Evolutionary conservation across 805 yeast genomes (phyloP).

Genomic region (Pichia californica): DNA sequence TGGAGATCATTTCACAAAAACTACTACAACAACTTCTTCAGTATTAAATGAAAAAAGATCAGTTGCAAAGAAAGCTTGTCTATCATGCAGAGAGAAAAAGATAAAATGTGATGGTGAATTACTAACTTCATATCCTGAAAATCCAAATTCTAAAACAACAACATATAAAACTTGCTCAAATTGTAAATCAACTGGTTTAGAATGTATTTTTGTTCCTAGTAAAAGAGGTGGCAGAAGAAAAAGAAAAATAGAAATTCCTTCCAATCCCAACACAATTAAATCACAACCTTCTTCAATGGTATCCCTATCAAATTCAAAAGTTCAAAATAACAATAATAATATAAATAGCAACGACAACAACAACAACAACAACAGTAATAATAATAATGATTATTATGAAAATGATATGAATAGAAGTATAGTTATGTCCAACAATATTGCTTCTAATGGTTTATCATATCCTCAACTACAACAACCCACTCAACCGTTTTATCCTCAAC

Average conservation of each 20-base stretch:
- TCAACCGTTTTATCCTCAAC: too few species aligned
- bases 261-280: neutral
- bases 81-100: constrained; percentile 58
- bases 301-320: neutral
- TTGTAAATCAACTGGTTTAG: constrained; percentile 38
- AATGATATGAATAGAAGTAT: too few species aligned
- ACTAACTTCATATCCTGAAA: constrained; percentile 8
- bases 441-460: too few species aligned
- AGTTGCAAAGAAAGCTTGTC: constrained; percentile 57
- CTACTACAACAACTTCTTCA: too few species aligned
- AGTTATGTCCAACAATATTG: too few species aligned
- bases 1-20: too few species aligned
- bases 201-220: constrained; percentile 52
- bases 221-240: constrained; percentile 52
- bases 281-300: constrained; percentile 2
- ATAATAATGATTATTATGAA: too few species aligned
- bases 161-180: constrained; percentile 39
- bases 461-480: neutral
- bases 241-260: constrained; percentile 16
- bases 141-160: constrained; percentile 11
- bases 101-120: constrained; percentile 61
- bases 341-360: neutral
- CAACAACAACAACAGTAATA: constrained; percentile 1
- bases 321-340: too few species aligned
- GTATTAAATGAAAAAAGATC: constrained; percentile 29